Evolutionary conservation across 441 rosid species (phyloP).

Genomic region (Biscutella auriculata): DNA sequence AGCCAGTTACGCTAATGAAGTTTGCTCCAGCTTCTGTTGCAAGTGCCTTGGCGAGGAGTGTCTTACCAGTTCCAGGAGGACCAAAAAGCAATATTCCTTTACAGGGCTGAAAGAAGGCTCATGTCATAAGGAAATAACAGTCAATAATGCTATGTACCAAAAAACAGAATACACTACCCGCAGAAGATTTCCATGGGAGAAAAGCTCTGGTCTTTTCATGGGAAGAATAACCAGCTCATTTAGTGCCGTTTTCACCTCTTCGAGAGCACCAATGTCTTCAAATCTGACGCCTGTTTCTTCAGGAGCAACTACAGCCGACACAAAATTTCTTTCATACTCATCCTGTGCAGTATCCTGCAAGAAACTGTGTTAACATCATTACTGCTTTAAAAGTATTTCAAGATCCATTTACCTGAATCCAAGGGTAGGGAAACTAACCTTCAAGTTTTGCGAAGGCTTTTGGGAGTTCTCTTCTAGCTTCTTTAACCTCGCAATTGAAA

Average conservation of each 20-base stretch:
- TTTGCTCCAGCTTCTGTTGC: slow-evolving; percentile 99
- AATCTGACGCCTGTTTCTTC: slow-evolving; percentile 87
- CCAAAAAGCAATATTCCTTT: slow-evolving; percentile 95
- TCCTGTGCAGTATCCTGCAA: slow-evolving; percentile 66
- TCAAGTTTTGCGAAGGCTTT: slow-evolving; percentile 62
- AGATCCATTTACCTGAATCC: slow-evolving; percentile 10
- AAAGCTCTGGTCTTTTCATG: slow-evolving; percentile 88
- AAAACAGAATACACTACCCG: slow-evolving; percentile 47
- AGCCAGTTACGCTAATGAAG: slow-evolving; percentile 93
- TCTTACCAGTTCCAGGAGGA: slow-evolving; percentile 99
- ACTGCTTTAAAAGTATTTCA: background rate
- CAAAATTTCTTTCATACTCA: slow-evolving; percentile 74
- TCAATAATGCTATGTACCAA: background rate
- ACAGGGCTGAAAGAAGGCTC: slow-evolving; percentile 59
- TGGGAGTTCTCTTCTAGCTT: slow-evolving; percentile 49
- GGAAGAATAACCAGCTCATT: slow-evolving; percentile 97
- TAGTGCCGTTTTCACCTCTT: slow-evolving; percentile 81
- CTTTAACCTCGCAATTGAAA: slow-evolving; percentile 64
- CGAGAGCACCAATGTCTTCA: slow-evolving; percentile 92
- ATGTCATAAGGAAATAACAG: slow-evolving; percentile 18
- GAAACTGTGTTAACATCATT: slow-evolving; percentile 12
- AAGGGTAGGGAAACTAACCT: slow-evolving; percentile 34
- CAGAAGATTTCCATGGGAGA: slow-evolving; percentile 77
- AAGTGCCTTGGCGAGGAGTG: slow-evolving; percentile 98
- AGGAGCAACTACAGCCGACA: slow-evolving; percentile 88